Evolutionary conservation across 371 early-diverging fungal genomes (phyloP), one percentile per base, ranked within the genome.

Genomic region (Nosema muscidifuracis): DNA sequence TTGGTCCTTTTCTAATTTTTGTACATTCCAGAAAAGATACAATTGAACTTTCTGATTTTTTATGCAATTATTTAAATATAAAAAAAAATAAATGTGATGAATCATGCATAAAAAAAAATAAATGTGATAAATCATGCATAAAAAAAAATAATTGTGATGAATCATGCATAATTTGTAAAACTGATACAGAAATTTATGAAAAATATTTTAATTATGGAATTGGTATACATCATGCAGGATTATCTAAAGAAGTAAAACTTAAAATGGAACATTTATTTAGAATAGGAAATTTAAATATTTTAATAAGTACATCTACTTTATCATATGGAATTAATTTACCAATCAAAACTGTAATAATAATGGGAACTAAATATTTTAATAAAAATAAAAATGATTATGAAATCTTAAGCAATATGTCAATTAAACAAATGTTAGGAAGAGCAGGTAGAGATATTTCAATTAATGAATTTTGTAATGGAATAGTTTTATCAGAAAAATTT

Each of bases 271-370:
- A 57, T 20, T 55, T 70, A 36, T 76, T 62, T 38, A 66, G 38
- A 44, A 16, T n/a, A 18, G 67, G 71, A 0, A 33, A 16, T 16
- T 64, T 71, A 42, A 30, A 66, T 50, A 57, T 71, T 43, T 61
- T 76, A 55, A 61, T 69, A 30, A 57, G 65, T 44, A 76, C 76
- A 16, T 30, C 71, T 13, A 76, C 76, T 16, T 34, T 76, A 15
- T 73, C 76, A 6, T 76, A 70, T 31, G 76, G 76, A 4, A 66
- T 76, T 22, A 76, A 76, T 65, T 51, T 76, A 33, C 76, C 76
- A 42, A 65, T 55, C 42, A 26, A 56, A 4, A 71, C 56, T n/a
- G 76, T 76, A 15, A 71, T 76, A 34, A 58, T 76, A 20, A 53
- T 58, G 33, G 66, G 67, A 15, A 31, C 65, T 15, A 57, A 57